Base-by-base conservation (phyloP, 768 basidiomycete genomes). In the Lentinus brumalis region DNA sequence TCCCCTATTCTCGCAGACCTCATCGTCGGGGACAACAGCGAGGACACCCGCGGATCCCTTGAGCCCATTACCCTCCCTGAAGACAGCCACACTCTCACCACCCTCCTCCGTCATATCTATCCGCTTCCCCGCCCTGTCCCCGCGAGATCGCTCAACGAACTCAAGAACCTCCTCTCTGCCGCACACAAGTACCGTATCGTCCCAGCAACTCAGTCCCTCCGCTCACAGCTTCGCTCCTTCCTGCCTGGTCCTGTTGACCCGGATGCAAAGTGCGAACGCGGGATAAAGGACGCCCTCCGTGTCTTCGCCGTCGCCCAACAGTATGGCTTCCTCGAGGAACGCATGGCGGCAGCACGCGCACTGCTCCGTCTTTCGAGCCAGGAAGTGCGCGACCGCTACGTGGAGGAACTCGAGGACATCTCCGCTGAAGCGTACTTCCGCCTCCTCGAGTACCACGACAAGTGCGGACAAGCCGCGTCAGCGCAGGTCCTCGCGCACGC, bases 371-470 rank as follows among this genome's bases (percentile, higher is more conserved):
- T 61, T 10, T 53, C 60, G 18, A 52, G 47, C 51, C 42, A 56
- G 6, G 60, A 56, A 29, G 52, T 66, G 8, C 49, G 56, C 15
- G 59, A 59, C 18, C 16, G 49, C 4, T 76, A 74, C 59, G 69
- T 67, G 15, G 62, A 74, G 16, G 80, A 81, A 62, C 71, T 82
- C 21, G 76, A 75, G 57, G 71, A 73, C 46, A 78, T 82, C 58
- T 73, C 76, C 1, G 79, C 74, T 5, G 77, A 75, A 11, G 74
- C 73, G 38, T 75, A 77, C 57, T 73, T 76, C 68, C 76, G 75
- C 30, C 70, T 82, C 39, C 75, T 78, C 49, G 71, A 75, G 38
- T 82, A 81, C 62, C 78, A 79, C 64, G 68, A 70, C 40, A 57
- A 69, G 35, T 80, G 80, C 61, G 78, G 76, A 7, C 70, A 56